Evolutionary conservation across 805 yeast genomes (phyloP).

Genomic region (Barnettozyma populi): DNA sequence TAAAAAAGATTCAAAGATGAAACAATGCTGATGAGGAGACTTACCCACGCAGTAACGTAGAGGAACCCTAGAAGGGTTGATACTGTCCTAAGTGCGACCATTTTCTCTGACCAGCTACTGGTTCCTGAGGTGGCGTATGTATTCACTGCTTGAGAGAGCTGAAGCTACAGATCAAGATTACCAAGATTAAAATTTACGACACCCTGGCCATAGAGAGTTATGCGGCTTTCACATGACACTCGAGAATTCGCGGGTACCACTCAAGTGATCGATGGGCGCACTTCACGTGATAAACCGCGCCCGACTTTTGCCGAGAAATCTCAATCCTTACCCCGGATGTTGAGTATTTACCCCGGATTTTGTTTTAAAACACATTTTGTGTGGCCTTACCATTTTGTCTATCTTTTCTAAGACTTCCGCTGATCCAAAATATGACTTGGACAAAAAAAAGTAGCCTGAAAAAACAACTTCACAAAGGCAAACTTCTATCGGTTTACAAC

Average conservation of each 20-base stretch:
- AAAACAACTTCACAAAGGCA: neutral
- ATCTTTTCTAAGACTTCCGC: neutral
- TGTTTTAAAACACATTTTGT: too few relatives aligned
- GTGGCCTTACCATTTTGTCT: neutral
- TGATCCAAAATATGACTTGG: neutral
- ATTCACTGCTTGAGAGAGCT: too few relatives aligned
- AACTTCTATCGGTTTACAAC: neutral
- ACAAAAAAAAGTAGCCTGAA: neutral
- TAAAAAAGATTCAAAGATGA: neutral
- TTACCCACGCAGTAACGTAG: conserved; percentile 36
- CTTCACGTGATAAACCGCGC: neutral
- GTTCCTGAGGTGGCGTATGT: too few relatives aligned
- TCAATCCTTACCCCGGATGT: conserved; percentile 1
- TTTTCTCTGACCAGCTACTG: neutral
- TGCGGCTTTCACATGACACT: neutral
- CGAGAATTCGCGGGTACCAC: neutral
- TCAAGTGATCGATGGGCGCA: neutral
- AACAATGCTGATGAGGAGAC: conserved; percentile 5
- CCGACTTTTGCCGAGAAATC: neutral
- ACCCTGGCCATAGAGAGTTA: neutral
- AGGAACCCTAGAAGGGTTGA: conserved; percentile 29
- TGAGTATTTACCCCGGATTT: conserved; percentile 1
- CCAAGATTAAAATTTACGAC: too few relatives aligned
- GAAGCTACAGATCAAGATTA: neutral
- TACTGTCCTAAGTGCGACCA: conserved; percentile 7